These are phyloP conservation scores for Raddia guianensis DNA, from an alignment of 176 grass and related monocot species.

Conservation along the genomic window DNA sequence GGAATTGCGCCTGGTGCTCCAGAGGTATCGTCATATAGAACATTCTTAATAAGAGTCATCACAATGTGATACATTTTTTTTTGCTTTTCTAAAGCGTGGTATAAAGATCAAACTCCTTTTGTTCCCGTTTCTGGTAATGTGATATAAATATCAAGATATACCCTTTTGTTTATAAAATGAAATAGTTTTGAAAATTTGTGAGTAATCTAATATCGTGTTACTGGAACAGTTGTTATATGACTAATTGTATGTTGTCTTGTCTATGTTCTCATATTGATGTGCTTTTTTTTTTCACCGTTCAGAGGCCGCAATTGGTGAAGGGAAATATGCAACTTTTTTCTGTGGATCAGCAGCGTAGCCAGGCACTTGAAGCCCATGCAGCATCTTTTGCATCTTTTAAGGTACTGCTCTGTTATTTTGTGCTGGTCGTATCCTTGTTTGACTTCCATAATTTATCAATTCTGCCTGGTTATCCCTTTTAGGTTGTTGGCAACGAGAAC, in stretches of 20 bases:
- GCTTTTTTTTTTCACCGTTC: conserved; percentile 30
- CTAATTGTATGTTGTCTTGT: background rate
- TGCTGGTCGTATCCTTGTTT: conserved; percentile 22
- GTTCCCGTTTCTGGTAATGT: background rate
- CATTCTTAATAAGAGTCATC: conserved; percentile 2
- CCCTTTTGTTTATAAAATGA: conserved; percentile 11
- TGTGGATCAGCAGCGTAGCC: conserved; percentile 95
- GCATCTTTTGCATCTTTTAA: conserved; percentile 98
- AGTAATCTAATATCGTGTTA: background rate
- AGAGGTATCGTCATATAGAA: conserved; percentile 50
- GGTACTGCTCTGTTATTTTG: conserved; percentile 37
- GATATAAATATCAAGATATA: background rate
- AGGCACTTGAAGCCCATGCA: conserved; percentile 98
- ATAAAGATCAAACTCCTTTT: background rate
- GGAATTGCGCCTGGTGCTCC: conserved; percentile 92
- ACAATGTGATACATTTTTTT: background rate
- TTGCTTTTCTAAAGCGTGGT: background rate
- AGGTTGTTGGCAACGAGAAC: conserved; percentile 95
- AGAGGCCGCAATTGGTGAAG: conserved; percentile 95
- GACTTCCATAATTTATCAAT: conserved; percentile 5
- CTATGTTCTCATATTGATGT: conserved; percentile 7
- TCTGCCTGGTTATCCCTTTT: conserved; percentile 19
- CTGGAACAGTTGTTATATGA: conserved; percentile 3
- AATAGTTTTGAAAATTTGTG: background rate
- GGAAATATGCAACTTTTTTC: conserved; percentile 99